Conservation (phyloP, 2,329 filamentous ascomycete species). For the Myriosclerotinia scirpicola region DNA sequence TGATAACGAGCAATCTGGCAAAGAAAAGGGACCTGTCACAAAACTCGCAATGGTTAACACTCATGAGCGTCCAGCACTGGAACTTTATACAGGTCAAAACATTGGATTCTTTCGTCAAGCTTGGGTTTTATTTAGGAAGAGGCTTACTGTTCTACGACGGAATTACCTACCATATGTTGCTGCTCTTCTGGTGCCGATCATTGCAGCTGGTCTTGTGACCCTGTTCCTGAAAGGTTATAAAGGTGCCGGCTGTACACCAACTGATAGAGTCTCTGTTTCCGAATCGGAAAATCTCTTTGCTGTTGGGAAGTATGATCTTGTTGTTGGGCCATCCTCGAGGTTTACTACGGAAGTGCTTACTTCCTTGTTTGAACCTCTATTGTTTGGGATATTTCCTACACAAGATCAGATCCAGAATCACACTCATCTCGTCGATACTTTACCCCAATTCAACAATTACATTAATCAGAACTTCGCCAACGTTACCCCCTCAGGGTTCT, state of each 20-base stretch:
- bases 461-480: conserved; percentile 63
- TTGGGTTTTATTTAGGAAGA: conserved; percentile 73
- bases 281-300: conserved; percentile 34
- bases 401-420: conserved; percentile 26
- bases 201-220: conserved; percentile 76
- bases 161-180: conserved; percentile 76
- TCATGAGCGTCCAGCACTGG: conserved; percentile 41
- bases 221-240: conserved; percentile 66
- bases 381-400: conserved; percentile 30
- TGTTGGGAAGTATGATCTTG: conserved; percentile 32
- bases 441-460: conserved; percentile 67
- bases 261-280: conserved; percentile 48
- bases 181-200: conserved; percentile 74
- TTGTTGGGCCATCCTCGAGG: conserved; percentile 48
- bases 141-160: conserved; percentile 71
- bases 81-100: conserved; percentile 66
- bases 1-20: conserved; percentile 19
- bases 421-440: conserved; percentile 54
- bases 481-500: conserved; percentile 77
- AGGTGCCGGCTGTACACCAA: conserved; percentile 53
- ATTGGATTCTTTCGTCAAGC: conserved; percentile 71
- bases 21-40: conserved; percentile 37
- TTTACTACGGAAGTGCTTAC: conserved; percentile 40
- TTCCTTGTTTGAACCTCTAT: conserved; percentile 32
- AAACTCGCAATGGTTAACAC: conserved; percentile 21